phyloP scores from a whole-genome alignment of 2,329 filamentous ascomycete genomes.

The Fusarium pseudoanthophilum region DNA sequence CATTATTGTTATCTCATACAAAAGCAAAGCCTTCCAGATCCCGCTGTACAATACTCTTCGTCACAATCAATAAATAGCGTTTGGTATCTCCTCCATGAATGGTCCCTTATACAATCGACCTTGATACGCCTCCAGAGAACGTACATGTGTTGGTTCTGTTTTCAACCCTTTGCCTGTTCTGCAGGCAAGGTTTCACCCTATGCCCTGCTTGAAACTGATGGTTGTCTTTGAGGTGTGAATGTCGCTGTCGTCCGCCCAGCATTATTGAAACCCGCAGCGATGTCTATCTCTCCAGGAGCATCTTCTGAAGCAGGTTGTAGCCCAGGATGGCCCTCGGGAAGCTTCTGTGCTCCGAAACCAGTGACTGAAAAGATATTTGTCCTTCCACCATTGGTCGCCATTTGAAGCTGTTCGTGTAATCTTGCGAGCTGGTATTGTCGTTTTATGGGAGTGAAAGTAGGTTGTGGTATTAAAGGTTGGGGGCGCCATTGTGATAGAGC shows the following conservation, averaged over 20 bases:
- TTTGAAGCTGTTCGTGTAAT: conserved; percentile 72
- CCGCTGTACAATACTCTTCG: neutral
- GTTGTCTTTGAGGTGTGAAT: conserved; percentile 57
- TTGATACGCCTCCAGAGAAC: neutral
- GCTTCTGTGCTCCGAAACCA: conserved; percentile 65
- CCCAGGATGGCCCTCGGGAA: conserved; percentile 61
- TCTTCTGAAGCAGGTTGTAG: conserved; percentile 61
- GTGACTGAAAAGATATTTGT: conserved; percentile 73
- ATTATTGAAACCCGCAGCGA: conserved; percentile 52
- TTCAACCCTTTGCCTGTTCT: neutral
- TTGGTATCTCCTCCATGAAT: neutral
- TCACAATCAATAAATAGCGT: neutral
- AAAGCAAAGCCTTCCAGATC: neutral
- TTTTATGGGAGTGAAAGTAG: conserved; percentile 68
- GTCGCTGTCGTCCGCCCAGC: conserved; percentile 56
- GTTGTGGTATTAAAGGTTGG: conserved; percentile 78
- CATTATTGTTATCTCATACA: neutral
- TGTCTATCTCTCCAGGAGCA: conserved; percentile 67
- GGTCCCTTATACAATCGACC: neutral
- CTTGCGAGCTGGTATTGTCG: conserved; percentile 71
- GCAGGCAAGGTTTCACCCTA: conserved; percentile 45
- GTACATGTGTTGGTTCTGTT: neutral
- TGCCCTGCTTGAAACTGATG: conserved; percentile 60
- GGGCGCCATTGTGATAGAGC: conserved; percentile 81
- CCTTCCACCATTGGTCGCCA: conserved; percentile 72